Evolutionary conservation across 2,329 filamentous ascomycete genomes (phyloP), one percentile per base, ranked within the genome.

Genomic region (Byssochlamys sp.): DNA sequence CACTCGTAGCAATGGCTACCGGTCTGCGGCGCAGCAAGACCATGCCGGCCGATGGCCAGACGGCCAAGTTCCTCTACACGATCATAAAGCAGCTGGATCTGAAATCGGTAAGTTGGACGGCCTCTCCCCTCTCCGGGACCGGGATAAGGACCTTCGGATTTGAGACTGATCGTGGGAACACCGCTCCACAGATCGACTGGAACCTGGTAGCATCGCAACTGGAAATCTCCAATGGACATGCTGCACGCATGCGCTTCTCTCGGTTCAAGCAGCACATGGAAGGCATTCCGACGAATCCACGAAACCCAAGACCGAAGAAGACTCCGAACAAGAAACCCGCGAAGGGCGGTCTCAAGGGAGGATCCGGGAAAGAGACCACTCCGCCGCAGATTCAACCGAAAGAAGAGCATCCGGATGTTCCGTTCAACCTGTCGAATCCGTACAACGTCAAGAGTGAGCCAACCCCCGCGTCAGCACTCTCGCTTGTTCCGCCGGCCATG

Each of bases 231-330:
- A 83, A 82, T 55, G 81, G 80, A 39, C 81, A 83, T 63, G 80
- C 80, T 2, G 80, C 80, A 12, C 77, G 80, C 45, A 83, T 83
- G 80, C 76, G 81, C 28, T 83, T 77, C 65, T 79, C 77, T 25
- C 77, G 80, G 35, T 81, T 82, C 68, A 77, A 74, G 58, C 73
- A 77, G 56, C 78, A 81, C 52, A 80, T 81, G 72, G 80, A 83
- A 59, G 77, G 76, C 12, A 70, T 65, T 2, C 61, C 66, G 7
- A 66, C 66, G 3, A 61, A 58, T 11, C 60, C 66, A 5, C 61
- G 63, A 39, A 53, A 54, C 4, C 27, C 62, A 59, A 63, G 60
- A 6, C 57, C 63, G 1, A 73, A 70, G 53, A 72, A 70, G 53
- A 54, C 60, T 9, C 27, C 59, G 9, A 63, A 61, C 14, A 67